Evolutionary conservation across 1,284 basidiomycete genomes (phyloP).

Genomic region (Stereum hirsutum): DNA sequence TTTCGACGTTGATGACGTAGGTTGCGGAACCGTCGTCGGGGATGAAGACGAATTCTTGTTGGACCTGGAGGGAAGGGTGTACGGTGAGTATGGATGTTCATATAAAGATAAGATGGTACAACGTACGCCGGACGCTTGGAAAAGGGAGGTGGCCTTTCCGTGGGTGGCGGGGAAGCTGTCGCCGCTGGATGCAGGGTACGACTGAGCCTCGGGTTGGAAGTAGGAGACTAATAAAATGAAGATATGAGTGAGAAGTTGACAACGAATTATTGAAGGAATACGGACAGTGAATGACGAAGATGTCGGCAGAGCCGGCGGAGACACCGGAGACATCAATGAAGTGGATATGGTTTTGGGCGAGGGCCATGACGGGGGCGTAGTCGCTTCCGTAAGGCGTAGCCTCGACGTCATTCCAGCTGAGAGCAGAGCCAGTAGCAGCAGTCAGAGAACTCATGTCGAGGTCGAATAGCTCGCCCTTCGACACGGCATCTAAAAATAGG

Average conservation of each 20-base stretch:
- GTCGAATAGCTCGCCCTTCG: conserved; percentile 48
- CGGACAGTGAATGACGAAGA: conserved; percentile 87
- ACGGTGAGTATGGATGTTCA: conserved; percentile 1
- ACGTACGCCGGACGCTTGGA: conserved; percentile 45
- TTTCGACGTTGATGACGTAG: conserved; percentile 75
- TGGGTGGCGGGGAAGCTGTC: conserved; percentile 65
- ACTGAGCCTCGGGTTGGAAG: conserved; percentile 72
- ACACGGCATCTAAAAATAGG: conserved; percentile 44
- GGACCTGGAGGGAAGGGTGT: conserved; percentile 34
- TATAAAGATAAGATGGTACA: background rate
- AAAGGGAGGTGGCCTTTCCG: conserved; percentile 73
- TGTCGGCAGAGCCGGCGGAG: conserved; percentile 56
- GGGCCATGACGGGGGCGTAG: conserved; percentile 67
- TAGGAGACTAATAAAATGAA: conserved; percentile 48
- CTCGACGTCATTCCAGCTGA: conserved; percentile 56
- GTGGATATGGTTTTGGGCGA: conserved; percentile 74
- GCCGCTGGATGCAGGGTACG: conserved; percentile 40
- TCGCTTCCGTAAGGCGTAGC: conserved; percentile 40
- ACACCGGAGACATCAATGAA: conserved; percentile 69
- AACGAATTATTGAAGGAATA: conserved; percentile 8
- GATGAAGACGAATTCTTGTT: conserved; percentile 78
- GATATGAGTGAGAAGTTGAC: background rate
- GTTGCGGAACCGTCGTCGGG: conserved; percentile 74
- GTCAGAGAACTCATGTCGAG: conserved; percentile 60
- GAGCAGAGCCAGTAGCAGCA: conserved; percentile 42